These are phyloP conservation scores for Suhomyces panamericanus DNA, from an alignment of 1,139 yeast species.

Conservation along the genomic window DNA sequence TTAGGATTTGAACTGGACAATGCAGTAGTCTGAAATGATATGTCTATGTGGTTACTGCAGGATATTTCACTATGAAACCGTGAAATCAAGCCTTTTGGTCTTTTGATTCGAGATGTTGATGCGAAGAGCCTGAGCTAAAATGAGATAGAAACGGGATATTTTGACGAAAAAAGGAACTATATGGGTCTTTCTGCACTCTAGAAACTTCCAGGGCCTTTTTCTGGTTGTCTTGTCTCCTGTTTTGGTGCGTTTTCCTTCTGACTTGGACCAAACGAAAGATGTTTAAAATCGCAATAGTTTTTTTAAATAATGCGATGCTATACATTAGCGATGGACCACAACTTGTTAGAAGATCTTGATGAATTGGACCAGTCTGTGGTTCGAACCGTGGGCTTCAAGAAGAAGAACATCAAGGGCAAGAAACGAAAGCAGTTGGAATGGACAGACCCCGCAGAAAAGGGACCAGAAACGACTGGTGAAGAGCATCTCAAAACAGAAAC, in stretches of 20 bases:
- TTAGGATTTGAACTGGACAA: background rate
- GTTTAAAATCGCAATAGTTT: background rate
- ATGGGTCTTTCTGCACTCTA: no score
- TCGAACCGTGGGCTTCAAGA: slow-evolving; percentile 22
- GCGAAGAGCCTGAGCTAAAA: no score
- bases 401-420: slow-evolving; percentile 18
- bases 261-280: no score
- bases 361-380: slow-evolving; percentile 7
- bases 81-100: no score
- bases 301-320: background rate
- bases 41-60: background rate
- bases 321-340: background rate
- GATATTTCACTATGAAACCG: background rate
- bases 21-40: background rate
- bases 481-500: background rate
- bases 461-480: background rate
- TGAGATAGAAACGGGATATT: no score
- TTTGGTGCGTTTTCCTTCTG: no score
- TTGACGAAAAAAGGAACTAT: no score
- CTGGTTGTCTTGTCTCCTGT: no score
- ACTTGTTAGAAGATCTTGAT: slow-evolving; percentile 12
- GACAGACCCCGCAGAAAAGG: background rate
- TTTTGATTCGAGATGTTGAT: no score
- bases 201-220: no score
- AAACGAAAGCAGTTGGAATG: slow-evolving; percentile 3